Conservation (phyloP, 768 basidiomycete genomes). For the Terana coerulea region DNA sequence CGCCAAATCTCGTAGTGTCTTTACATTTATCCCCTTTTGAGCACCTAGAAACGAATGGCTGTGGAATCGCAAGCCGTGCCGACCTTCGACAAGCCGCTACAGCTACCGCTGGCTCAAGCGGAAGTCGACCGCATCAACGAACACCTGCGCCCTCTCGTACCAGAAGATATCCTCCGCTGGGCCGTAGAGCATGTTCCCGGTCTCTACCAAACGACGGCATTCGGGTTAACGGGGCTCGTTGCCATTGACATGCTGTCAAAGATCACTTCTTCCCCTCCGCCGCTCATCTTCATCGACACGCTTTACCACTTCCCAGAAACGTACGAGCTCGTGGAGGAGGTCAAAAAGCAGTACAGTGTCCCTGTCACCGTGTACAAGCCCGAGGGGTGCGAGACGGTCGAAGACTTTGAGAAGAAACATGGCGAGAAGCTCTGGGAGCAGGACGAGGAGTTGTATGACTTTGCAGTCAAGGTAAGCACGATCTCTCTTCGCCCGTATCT, state of each 20-base stretch:
- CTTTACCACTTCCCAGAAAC: constrained; percentile 96
- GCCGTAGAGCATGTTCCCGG: constrained; percentile 73
- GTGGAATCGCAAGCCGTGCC: constrained; percentile 14
- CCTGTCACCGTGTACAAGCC: constrained; percentile 79
- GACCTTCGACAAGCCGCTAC: constrained; percentile 40
- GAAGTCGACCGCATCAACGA: constrained; percentile 69
- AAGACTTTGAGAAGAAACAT: constrained; percentile 76
- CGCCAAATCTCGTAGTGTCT: too few species aligned
- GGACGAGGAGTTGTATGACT: constrained; percentile 88
- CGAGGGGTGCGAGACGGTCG: constrained; percentile 56
- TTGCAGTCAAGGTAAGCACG: constrained; percentile 73
- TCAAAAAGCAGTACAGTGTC: constrained; percentile 69
- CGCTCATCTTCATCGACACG: constrained; percentile 95
- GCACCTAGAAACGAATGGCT: not conserved
- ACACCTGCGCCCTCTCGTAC: constrained; percentile 64
- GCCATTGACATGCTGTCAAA: constrained; percentile 94
- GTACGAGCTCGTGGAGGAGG: constrained; percentile 82
- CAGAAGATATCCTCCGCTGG: constrained; percentile 87
- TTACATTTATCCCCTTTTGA: too few species aligned
- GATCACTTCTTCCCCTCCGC: constrained; percentile 62
- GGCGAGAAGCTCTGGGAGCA: constrained; percentile 84
- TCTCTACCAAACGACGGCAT: constrained; percentile 92
- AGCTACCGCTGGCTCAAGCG: constrained; percentile 53
- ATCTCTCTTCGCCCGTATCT: not conserved
- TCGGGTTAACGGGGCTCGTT: constrained; percentile 92